phyloP scores from a whole-genome alignment of 2,329 filamentous ascomycete genomes.

The Nectriaceae sp. region DNA sequence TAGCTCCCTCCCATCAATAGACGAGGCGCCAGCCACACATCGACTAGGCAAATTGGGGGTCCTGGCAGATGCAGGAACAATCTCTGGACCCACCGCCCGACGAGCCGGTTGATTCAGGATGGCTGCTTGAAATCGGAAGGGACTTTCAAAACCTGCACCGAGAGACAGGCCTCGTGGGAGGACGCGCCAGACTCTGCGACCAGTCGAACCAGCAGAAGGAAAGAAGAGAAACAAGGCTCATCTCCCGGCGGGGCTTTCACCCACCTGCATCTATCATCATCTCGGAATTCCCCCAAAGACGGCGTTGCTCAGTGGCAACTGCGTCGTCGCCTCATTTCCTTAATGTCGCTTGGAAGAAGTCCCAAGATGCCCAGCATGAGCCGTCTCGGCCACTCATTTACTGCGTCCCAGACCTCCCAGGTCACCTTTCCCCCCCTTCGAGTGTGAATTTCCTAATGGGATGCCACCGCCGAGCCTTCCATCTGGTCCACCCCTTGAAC shows the following conservation, averaged over 20 bases:
- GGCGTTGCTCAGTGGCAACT: background rate
- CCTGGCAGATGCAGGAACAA: conserved; percentile 35
- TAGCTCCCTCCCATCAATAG: conserved; percentile 5
- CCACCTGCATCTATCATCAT: conserved; percentile 11
- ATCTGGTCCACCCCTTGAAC: background rate
- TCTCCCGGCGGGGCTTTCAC: conserved; percentile 19
- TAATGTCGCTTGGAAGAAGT: conserved; percentile 27
- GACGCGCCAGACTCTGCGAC: too few relatives aligned
- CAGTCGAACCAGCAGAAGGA: conserved; percentile 4
- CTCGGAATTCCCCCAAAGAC: conserved; percentile 1
- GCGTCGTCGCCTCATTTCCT: conserved; percentile 5
- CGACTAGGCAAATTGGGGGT: conserved; percentile 25
- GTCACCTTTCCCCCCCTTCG: conserved; percentile 5
- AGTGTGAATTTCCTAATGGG: background rate
- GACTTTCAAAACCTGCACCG: too few relatives aligned
- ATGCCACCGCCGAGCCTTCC: conserved; percentile 2
- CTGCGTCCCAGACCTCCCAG: conserved; percentile 1
- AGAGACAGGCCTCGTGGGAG: too few relatives aligned
- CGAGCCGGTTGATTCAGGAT: conserved; percentile 23
- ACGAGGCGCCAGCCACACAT: conserved; percentile 18
- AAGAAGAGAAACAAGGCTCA: conserved; percentile 18
- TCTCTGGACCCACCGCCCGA: conserved; percentile 29
- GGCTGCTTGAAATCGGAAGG: too few relatives aligned
- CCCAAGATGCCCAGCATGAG: conserved; percentile 9
- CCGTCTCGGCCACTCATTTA: conserved; percentile 18